A percentile compares a stretch with the other conserved stretches of the same genome.
phyloP scores from a whole-genome alignment of 257 asterid genomes.

The Penstemon newberryi region DNA sequence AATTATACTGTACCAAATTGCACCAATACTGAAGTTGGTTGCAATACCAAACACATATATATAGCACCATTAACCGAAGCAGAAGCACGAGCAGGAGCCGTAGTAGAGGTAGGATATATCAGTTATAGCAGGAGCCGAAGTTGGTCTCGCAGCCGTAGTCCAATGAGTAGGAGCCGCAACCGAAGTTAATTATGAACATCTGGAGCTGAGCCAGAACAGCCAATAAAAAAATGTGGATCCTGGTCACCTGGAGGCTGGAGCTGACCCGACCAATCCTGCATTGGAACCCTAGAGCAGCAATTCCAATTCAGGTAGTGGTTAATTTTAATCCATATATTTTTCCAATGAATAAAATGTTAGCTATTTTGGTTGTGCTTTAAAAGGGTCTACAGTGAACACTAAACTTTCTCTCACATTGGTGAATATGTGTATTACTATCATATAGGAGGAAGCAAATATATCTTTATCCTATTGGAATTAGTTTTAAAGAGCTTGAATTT shows the following conservation, averaged over 20 bases:
- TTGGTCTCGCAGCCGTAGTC: conserved; percentile 39
- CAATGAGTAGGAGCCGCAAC: conserved; percentile 33
- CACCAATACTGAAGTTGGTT: too few relatives aligned
- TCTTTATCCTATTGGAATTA: too few relatives aligned
- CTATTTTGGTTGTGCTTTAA: not conserved
- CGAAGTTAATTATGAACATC: conserved; percentile 41
- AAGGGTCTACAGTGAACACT: too few relatives aligned
- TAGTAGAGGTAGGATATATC: conserved; percentile 28
- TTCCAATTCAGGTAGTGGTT: not conserved
- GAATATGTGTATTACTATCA: not conserved
- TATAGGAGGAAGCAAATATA: too few relatives aligned
- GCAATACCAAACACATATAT: too few relatives aligned
- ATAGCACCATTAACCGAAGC: conserved; percentile 40
- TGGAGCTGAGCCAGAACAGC: conserved; percentile 33
- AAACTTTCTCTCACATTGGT: too few relatives aligned
- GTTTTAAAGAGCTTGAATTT: too few relatives aligned
- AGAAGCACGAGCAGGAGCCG: conserved; percentile 60
- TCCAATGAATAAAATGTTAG: not conserved
- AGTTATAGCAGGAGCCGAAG: conserved; percentile 41
- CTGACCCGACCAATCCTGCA: conserved; percentile 35
- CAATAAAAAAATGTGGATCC: conserved; percentile 24
- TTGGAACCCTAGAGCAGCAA: conserved; percentile 25
- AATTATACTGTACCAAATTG: too few relatives aligned
- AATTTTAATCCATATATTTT: not conserved
- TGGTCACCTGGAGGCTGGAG: conserved; percentile 24